Evolutionary conservation across 495 filamentous ascomycete genomes (phyloP).

Genomic region (Lasiosphaeria ovina): DNA sequence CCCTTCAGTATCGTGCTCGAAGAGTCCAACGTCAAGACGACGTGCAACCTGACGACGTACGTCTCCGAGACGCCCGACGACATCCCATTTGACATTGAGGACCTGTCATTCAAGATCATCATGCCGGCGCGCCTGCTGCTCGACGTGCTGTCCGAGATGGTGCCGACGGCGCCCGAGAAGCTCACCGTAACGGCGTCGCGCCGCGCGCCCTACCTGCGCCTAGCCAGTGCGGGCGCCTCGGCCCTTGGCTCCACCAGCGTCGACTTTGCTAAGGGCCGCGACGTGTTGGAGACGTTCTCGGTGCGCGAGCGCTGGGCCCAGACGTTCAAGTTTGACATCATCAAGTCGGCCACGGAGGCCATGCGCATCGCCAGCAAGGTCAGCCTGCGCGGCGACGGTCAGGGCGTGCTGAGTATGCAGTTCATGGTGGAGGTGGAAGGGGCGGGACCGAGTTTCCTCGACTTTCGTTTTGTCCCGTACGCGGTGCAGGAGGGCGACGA

Average conservation of each 20-base stretch:
- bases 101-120: constrained; percentile 87
- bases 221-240: constrained; percentile 63
- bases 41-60: constrained; percentile 90
- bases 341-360: constrained; percentile 77
- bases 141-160: constrained; percentile 80
- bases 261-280: constrained; percentile 74
- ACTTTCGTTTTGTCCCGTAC: constrained; percentile 53
- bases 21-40: constrained; percentile 83
- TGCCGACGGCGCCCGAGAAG: constrained; percentile 62
- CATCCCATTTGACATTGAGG: constrained; percentile 79
- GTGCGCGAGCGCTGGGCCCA: constrained; percentile 53
- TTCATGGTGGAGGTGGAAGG: constrained; percentile 88
- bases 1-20: constrained; percentile 78
- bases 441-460: constrained; percentile 38
- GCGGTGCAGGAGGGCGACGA: constrained; percentile 41
- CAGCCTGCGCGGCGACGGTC: constrained; percentile 79
- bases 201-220: constrained; percentile 66
- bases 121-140: constrained; percentile 81
- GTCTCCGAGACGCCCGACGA: constrained; percentile 65
- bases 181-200: constrained; percentile 63
- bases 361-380: constrained; percentile 93
- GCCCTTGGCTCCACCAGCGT: constrained; percentile 75
- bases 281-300: constrained; percentile 75
- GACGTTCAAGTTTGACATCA: constrained; percentile 77
- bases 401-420: constrained; percentile 90